These are phyloP conservation scores for Plantago elongata DNA, from an alignment of 257 asterid genomes.

Conservation along the genomic window DNA sequence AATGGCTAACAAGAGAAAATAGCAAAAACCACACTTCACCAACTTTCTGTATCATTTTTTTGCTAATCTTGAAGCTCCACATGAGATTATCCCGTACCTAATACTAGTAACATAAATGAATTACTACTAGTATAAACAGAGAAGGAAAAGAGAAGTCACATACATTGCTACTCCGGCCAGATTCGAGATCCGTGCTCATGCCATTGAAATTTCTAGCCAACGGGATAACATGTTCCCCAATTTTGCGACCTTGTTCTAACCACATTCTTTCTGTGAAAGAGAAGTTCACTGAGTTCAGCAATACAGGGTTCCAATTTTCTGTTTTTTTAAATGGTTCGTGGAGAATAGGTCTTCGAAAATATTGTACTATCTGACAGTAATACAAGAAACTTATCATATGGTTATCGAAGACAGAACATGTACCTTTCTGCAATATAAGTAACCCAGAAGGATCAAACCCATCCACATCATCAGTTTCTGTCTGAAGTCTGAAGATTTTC, in stretches of 20 bases:
- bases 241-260: conserved; percentile 89
- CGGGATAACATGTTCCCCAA: conserved; percentile 96
- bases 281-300: conserved; percentile 14
- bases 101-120: no score
- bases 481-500: conserved; percentile 70
- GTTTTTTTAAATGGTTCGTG: conserved; percentile 1
- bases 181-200: conserved; percentile 61
- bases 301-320: conserved; percentile 1
- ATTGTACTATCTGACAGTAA: background rate
- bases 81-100: no score
- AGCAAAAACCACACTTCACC: no score
- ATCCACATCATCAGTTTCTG: conserved; percentile 79
- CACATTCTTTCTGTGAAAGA: conserved; percentile 64
- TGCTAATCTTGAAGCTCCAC: no score
- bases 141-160: conserved; percentile 24
- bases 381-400: background rate
- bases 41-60: no score
- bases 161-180: conserved; percentile 54
- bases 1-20: no score
- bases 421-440: conserved; percentile 91
- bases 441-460: conserved; percentile 98
- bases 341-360: background rate
- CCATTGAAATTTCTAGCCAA: conserved; percentile 94
- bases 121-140: background rate
- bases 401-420: conserved; percentile 9